These are phyloP conservation scores for Talaromyces sp. DNA, from an alignment of 2,329 filamentous ascomycete species.

Conservation along the genomic window DNA sequence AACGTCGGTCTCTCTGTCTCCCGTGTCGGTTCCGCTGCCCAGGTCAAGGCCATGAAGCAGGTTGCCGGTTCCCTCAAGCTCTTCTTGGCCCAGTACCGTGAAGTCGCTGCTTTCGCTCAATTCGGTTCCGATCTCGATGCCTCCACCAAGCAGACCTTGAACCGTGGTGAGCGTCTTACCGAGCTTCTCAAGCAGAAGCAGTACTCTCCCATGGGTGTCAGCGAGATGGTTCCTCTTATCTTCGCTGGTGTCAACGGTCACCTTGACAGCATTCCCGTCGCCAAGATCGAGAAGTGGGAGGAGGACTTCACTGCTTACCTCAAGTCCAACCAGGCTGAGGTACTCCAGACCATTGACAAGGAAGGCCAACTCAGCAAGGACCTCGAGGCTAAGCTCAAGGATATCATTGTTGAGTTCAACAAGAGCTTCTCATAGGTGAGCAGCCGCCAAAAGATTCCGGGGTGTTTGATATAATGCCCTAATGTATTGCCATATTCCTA, in stretches of 20 bases:
- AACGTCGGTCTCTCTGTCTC: slow-evolving; percentile 99
- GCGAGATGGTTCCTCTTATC: slow-evolving; percentile 99
- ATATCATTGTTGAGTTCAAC: slow-evolving; percentile 75
- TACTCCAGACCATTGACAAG: slow-evolving; percentile 85
- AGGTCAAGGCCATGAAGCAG: slow-evolving; percentile 99
- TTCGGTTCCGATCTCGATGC: slow-evolving; percentile 99
- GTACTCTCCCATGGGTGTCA: slow-evolving; percentile 96
- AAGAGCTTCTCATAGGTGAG: slow-evolving; percentile 72
- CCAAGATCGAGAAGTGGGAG: slow-evolving; percentile 92
- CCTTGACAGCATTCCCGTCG: slow-evolving; percentile 83
- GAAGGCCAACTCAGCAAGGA: slow-evolving; percentile 97
- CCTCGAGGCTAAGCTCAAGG: slow-evolving; percentile 61
- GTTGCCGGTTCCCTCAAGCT: slow-evolving; percentile 99
- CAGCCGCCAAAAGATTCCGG: slow-evolving; percentile 20
- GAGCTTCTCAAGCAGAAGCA: slow-evolving; percentile 99
- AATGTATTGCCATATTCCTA: slow-evolving; percentile 33
- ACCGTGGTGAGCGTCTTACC: slow-evolving; percentile 96
- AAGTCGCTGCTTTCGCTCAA: slow-evolving; percentile 98
- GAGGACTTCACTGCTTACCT: slow-evolving; percentile 89
- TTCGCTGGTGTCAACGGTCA: slow-evolving; percentile 98
- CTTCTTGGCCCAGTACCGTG: slow-evolving; percentile 99
- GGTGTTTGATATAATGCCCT: slow-evolving; percentile 24
- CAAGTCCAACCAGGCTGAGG: slow-evolving; percentile 80
- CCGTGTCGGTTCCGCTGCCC: slow-evolving; percentile 98
- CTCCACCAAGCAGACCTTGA: slow-evolving; percentile 96